These are phyloP conservation scores for Phaffomyces antillensis DNA, from an alignment of 805 yeast genomes.

Conservation along the genomic window DNA sequence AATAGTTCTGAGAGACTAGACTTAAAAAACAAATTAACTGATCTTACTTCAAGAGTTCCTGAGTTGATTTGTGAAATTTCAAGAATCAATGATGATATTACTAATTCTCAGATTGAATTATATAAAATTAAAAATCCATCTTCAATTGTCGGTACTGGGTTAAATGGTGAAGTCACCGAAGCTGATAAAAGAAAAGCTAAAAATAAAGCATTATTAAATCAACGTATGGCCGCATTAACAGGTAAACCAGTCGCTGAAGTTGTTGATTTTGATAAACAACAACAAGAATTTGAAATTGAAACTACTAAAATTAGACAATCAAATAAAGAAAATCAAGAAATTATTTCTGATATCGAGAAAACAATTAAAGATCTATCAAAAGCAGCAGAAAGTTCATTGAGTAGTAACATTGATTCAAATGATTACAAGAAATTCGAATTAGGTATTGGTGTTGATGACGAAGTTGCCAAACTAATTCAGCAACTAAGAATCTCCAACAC, in stretches of 20 bases:
- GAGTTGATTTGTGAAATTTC: constrained; percentile 56
- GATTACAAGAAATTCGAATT: constrained; percentile 72
- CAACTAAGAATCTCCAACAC: constrained; percentile 33
- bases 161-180: constrained; percentile 81
- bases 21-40: constrained; percentile 50
- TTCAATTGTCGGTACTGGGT: constrained; percentile 74
- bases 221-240: constrained; percentile 89
- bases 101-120: constrained; percentile 56
- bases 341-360: constrained; percentile 63
- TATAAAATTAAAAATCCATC: constrained; percentile 64
- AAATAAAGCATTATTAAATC: constrained; percentile 69
- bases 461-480: constrained; percentile 55
- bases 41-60: constrained; percentile 69
- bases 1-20: constrained; percentile 31
- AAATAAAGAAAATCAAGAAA: constrained; percentile 46
- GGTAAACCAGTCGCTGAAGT: constrained; percentile 52
- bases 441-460: constrained; percentile 70
- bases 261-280: constrained; percentile 32
- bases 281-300: constrained; percentile 39
- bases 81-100: constrained; percentile 60
- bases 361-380: constrained; percentile 56
- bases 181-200: constrained; percentile 73
- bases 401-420: constrained; percentile 30
- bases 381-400: constrained; percentile 30
- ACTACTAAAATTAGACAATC: constrained; percentile 45